Evolutionary conservation across 139 green algal species (phyloP), one percentile per base, ranked within the genome.

Genomic region (Picochlorum sp.): DNA sequence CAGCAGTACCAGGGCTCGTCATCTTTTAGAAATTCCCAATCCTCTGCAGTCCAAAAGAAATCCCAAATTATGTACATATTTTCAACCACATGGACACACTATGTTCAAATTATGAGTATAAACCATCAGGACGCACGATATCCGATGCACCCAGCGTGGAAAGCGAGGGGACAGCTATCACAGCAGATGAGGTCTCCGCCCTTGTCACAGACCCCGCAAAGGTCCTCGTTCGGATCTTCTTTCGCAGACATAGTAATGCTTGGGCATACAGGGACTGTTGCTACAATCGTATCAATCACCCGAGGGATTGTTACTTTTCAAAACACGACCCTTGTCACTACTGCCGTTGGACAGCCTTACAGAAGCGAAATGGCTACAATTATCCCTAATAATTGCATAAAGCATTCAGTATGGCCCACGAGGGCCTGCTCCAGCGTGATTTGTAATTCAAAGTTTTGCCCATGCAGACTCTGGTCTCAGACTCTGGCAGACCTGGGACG

Each of bases 1-100:
- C 47, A 54, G 6, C 47, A 54, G n/a, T 54, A 54, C 47, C 47
- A 54, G 15, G 47, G 47, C 47, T 20, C n/a, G n/a, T 54, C 47
- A 8, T 54, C 47, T 26, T 21, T 54, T 13, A 54, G n/a, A 54
- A 54, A 20, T 20, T 54, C n/a, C n/a, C 18, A 54, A 13, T 21
- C n/a, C 18, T 20, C 47, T 54, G 47, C 47, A 54, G 18, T 41
- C 34, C 34, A 14, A 11, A 7, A 54, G 16, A 21, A 54, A 26
- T 2, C 7, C 16, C 18, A 7, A 10, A 54, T n/a, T 54, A 18
- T 54, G 47, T n/a, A 18, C 47, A n/a, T 13, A 23, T n/a, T 18
- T 0, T 0, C 47, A 6, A 54, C 18, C 28, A 30, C 0, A 30
- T 30, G 28, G 28, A 1, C 28, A 30, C 0, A 30, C 4, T 30